A percentile compares a stretch with the other conserved stretches of the same genome.
Conservation (phyloP, 2,329 filamentous ascomycete species). For the Hymenoscyphus linearis region DNA sequence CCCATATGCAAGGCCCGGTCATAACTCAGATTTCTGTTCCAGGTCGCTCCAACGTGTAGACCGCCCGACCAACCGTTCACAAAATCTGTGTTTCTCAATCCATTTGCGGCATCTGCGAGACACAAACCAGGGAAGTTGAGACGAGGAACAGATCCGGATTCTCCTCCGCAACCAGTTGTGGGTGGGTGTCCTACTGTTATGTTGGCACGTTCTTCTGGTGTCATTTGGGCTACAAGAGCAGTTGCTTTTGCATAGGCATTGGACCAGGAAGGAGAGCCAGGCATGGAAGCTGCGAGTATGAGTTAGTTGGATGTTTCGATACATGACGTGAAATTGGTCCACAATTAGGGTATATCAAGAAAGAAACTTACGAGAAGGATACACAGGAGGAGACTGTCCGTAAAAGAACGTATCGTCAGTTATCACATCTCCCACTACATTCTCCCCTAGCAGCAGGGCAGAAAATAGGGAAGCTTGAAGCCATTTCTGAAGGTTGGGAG, state of each 20-base stretch:
- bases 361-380: slow-evolving; percentile 31
- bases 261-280: slow-evolving; percentile 45
- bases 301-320: neutral
- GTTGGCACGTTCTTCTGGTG: slow-evolving; percentile 25
- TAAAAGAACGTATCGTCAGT: slow-evolving; percentile 32
- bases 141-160: slow-evolving; percentile 45
- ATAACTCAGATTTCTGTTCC: slow-evolving; percentile 61
- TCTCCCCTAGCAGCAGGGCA: neutral
- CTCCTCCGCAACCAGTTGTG: slow-evolving; percentile 24
- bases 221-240: slow-evolving; percentile 53
- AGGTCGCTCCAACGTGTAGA: slow-evolving; percentile 34
- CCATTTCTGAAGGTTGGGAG: neutral
- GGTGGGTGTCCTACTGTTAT: slow-evolving; percentile 50
- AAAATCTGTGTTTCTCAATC: slow-evolving; percentile 58
- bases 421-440: neutral
- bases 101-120: slow-evolving; percentile 59
- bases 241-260: slow-evolving; percentile 66
- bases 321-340: neutral
- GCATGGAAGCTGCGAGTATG: neutral
- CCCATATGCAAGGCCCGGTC: slow-evolving; percentile 65
- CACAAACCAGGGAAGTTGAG: slow-evolving; percentile 56
- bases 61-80: slow-evolving; percentile 25
- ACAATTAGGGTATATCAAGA: neutral
- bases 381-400: slow-evolving; percentile 35
- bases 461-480: neutral